phyloP scores from a whole-genome alignment of 129 eudicot species.

The Tanacetum coccineum region DNA sequence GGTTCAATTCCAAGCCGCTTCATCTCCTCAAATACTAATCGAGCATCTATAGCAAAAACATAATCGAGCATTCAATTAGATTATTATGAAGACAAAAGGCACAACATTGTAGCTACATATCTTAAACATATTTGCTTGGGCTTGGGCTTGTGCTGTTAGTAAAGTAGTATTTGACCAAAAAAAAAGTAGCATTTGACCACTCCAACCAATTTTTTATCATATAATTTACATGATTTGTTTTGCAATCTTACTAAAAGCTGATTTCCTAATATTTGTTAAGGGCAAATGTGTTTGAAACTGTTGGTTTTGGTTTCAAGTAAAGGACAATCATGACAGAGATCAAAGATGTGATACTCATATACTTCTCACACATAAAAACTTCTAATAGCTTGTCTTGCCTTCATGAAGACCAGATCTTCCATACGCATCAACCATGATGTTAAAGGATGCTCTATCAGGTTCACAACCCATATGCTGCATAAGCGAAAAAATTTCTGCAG shows the following conservation, averaged over 20 bases:
- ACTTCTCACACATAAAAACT: too few relatives aligned
- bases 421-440: slow-evolving; percentile 94
- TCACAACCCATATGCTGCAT: slow-evolving; percentile 94
- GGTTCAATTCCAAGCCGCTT: slow-evolving; percentile 68
- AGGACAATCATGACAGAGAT: background rate
- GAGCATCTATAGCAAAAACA: slow-evolving; percentile 54
- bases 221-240: too few relatives aligned
- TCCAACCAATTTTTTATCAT: background rate
- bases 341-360: background rate
- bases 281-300: background rate
- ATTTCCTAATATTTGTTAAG: too few relatives aligned
- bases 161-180: background rate
- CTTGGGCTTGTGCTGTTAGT: background rate
- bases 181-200: background rate
- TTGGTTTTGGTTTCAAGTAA: background rate
- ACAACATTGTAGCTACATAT: too few relatives aligned
- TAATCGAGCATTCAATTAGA: background rate
- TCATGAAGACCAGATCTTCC: slow-evolving; percentile 89
- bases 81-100: too few relatives aligned
- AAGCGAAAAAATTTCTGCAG: slow-evolving; percentile 86
- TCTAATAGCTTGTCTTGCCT: slow-evolving; percentile 33
- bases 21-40: slow-evolving; percentile 72
- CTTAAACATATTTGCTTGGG: background rate
- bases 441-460: slow-evolving; percentile 86
- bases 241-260: too few relatives aligned